phyloP scores from a whole-genome alignment of 129 eudicot genomes.

The Chrysanthemum makinoi region DNA sequence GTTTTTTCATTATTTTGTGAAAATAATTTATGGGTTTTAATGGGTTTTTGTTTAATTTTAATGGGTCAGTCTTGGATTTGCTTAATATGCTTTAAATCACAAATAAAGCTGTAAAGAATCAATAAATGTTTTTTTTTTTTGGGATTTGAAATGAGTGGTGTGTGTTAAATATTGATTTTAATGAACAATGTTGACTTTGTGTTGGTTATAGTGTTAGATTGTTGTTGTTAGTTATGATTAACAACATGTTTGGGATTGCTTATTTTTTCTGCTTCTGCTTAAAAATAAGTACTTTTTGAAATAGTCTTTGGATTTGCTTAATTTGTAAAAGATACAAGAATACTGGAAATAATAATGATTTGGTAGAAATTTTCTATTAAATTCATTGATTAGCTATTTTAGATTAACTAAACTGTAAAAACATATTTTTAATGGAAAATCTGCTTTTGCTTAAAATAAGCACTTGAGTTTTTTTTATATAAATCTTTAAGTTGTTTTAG shows the following conservation, averaged over 20 bases:
- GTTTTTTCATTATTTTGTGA: neutral
- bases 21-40: neutral
- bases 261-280: no score
- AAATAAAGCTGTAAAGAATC: neutral
- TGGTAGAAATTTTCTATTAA: no score
- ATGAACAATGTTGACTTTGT: neutral
- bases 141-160: neutral
- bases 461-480: constrained; percentile 14
- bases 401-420: no score
- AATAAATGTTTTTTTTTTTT: neutral
- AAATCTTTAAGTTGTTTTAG: neutral
- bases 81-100: neutral
- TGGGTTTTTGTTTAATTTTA: neutral
- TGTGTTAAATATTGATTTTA: neutral
- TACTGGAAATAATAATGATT: no score
- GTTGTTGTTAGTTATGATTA: neutral
- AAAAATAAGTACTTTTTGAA: no score
- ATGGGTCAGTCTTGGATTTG: constrained; percentile 3
- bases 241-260: no score
- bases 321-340: no score
- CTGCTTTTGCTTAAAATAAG: neutral
- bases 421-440: no score
- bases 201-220: neutral
- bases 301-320: no score
- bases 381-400: no score